Percentiles rank a stretch among this genome's conserved stretches.
These are phyloP conservation scores for Cryptosporidium viatorum DNA, from an alignment of 169 alveolate genomes.

Conservation along the genomic window DNA sequence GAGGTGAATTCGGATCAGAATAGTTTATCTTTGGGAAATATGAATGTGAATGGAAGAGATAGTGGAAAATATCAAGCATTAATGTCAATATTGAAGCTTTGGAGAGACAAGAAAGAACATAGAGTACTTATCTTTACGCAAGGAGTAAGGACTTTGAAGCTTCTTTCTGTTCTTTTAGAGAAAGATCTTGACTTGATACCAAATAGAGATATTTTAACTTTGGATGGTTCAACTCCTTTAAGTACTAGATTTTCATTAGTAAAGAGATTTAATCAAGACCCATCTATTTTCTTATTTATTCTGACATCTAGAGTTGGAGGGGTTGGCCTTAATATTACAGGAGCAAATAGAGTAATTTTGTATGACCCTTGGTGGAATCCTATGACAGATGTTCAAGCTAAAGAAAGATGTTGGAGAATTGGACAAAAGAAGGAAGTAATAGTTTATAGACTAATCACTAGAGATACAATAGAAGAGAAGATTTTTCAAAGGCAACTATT, in stretches of 20 bases:
- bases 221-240: constrained; percentile 70
- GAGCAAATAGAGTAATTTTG: constrained; percentile 88
- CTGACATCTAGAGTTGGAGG: constrained; percentile 90
- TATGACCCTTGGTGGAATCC: constrained; percentile 93
- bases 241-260: constrained; percentile 67
- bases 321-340: constrained; percentile 86
- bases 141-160: constrained; percentile 63
- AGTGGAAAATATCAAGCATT: constrained; percentile 73
- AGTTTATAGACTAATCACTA: constrained; percentile 86
- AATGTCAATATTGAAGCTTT: constrained; percentile 42
- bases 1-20: neutral
- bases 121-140: constrained; percentile 66
- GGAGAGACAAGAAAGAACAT: constrained; percentile 52
- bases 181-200: constrained; percentile 25
- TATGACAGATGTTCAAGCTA: constrained; percentile 87
- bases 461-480: constrained; percentile 85
- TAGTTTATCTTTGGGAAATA: neutral
- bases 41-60: constrained; percentile 24
- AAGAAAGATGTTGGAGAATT: constrained; percentile 89
- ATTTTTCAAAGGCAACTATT: constrained; percentile 83
- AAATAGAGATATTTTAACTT: constrained; percentile 28
- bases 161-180: constrained; percentile 30
- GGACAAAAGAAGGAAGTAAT: constrained; percentile 89
- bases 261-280: constrained; percentile 76
- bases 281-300: constrained; percentile 60